Conservation (phyloP, 306 rosid species). For the Abrus precatorius region DNA sequence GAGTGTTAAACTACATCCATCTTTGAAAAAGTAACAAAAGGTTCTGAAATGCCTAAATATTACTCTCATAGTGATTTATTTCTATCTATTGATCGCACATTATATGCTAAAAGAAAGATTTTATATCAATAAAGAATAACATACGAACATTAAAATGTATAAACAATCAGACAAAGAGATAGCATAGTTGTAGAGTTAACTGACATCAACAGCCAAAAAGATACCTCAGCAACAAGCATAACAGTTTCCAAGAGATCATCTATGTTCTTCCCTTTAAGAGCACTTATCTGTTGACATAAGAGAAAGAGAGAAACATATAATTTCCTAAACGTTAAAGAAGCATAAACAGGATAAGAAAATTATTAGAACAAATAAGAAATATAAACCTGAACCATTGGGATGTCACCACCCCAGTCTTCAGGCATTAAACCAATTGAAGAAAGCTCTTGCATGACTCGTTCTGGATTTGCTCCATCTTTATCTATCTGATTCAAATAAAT, state of each 20-base stretch:
- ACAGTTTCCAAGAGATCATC: constrained; percentile 93
- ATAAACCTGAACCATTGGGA: constrained; percentile 95
- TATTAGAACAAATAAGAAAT: constrained; percentile 39
- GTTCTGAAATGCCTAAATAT: neutral
- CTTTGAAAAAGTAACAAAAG: neutral
- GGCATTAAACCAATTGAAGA: constrained; percentile 95
- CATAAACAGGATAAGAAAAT: constrained; percentile 41
- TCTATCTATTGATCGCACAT: constrained; percentile 23
- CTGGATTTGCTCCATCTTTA: constrained; percentile 96
- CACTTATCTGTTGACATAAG: constrained; percentile 77
- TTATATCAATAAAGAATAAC: constrained; percentile 23
- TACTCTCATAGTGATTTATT: neutral
- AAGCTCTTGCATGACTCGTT: constrained; percentile 98
- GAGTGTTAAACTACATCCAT: constrained; percentile 15
- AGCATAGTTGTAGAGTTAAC: constrained; percentile 21
- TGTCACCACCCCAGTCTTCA: constrained; percentile 98
- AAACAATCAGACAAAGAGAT: constrained; percentile 34
- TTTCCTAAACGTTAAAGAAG: constrained; percentile 34
- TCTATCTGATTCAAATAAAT: constrained; percentile 74
- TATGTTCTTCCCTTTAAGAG: constrained; percentile 88
- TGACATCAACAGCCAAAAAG: constrained; percentile 38
- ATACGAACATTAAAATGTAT: constrained; percentile 14
- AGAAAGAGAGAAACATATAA: constrained; percentile 44
- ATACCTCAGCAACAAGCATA: constrained; percentile 98
- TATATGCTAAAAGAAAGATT: constrained; percentile 17